phyloP scores from a whole-genome alignment of 108 stramenopile species.

The Cyclostephanos invisitatus region DNA sequence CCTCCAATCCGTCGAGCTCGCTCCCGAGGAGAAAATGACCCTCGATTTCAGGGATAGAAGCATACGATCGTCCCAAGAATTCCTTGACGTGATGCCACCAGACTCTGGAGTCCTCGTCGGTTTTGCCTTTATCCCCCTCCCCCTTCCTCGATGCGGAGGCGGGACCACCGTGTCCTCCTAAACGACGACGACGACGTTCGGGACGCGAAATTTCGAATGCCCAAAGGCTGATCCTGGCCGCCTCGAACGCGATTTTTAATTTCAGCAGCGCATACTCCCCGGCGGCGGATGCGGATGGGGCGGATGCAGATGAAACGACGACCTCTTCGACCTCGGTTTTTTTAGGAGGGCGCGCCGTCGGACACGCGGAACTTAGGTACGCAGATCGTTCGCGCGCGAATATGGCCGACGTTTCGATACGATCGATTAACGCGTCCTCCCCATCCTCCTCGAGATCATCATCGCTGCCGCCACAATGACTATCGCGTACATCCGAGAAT shows the following conservation, averaged over 20 bases:
- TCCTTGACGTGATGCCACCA: constrained; percentile 45
- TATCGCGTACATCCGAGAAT: background rate
- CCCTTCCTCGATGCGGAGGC: background rate
- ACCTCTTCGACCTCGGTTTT: background rate
- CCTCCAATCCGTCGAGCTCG: background rate
- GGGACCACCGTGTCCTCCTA: background rate
- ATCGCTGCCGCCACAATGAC: background rate
- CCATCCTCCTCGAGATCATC: background rate
- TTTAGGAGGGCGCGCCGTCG: background rate
- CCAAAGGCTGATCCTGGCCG: constrained; percentile 40
- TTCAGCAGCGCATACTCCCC: constrained; percentile 8
- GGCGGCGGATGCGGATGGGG: background rate
- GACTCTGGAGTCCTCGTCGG: constrained; percentile 2
- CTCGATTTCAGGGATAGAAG: constrained; percentile 26
- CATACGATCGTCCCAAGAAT: constrained; percentile 18
- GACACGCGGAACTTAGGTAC: constrained; percentile 31
- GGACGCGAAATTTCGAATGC: constrained; percentile 31
- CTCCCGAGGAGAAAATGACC: constrained; percentile 1
- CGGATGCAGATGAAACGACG: no score
- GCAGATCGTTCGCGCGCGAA: constrained; percentile 23
- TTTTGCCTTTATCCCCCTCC: no score
- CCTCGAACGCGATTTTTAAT: constrained; percentile 31
- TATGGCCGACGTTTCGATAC: constrained; percentile 13
- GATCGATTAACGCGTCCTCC: background rate
- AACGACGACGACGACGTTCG: background rate